Base-by-base conservation (phyloP, 1,139 yeast genomes). In the Lizanozyma gosingica region DNA sequence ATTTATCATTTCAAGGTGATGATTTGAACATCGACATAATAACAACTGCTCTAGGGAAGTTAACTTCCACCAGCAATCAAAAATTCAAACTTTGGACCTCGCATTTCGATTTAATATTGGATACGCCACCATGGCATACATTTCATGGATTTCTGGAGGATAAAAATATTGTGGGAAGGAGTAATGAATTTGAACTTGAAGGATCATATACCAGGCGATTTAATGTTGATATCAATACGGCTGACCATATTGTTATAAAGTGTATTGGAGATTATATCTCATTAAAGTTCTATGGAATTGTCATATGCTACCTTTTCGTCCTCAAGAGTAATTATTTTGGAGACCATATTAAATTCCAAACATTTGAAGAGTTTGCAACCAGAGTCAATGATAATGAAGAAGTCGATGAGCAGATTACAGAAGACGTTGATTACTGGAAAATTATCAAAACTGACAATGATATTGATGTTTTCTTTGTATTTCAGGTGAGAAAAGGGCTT, bases 111-210 rank as follows among this genome's bases (percentile, higher is more conserved):
- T 54, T 90, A 38, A 65, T 75, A 1, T 59, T 90, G 4, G 83
- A 80, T 44, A 77, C 94, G 0, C 97, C 97, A 0, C 83, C 92
- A 0, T 92, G 97, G 95, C 94, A 87, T 54, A 88, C 97, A 0
- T 65, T 80, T 15, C 74, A 80, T 47, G 81, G 84, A 38, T 92
- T 90, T 49, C 59, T 83, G 62, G 72, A 71, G 39, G 67, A 71
- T 18, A 73, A 77, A 15, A 77, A 75, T 36, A 63, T 81, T 22
- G 56, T 68, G 43, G 97, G 96, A 0, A 65, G 78, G 42, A 78
- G 87, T 1, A 65, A 73, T 36, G 73, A 80, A 41, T 83, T 88
- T 49, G 60, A 58, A 1, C 59, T 87, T 17, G 63, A 62, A 2
- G 95, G 96, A 0, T 70, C 80, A 1, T 85, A 87, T 55, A 74